Evolutionary conservation across 495 filamentous ascomycete genomes (phyloP), one percentile per base, ranked within the genome.

Genomic region (Pseudotulostoma volvatum): DNA sequence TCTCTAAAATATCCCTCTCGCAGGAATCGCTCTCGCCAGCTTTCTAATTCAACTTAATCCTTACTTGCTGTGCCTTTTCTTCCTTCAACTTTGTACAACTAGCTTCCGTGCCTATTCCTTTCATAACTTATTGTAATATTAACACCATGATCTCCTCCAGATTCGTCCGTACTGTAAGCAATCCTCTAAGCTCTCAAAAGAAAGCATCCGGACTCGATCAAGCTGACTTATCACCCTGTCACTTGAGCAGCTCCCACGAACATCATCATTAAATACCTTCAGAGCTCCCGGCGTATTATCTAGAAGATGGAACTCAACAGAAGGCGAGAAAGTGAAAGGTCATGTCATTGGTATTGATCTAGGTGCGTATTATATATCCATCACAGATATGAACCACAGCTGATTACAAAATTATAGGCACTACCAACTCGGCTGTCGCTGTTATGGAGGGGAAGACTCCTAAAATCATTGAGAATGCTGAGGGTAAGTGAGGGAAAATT

Each of bases 321-420:
- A 81, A 46, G 82, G 88, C 55, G 76, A 77, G 56, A 86, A 86
- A 68, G 81, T 96, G 39, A 84, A 90, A 70, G 92, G 92, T 54
- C 66, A 79, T 57, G 90, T 97, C 58, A 95, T 97, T 49, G 90
- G 90, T 73, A 95, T 97, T 61, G 90, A 97, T 74, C 70, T 97
- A 53, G 90, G 90, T 88, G 74, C 60, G 81, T 73, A 40, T 32
- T 44, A 13, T 14, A 4, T 32, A 43, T 44, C 21, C 42, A 36
- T 36, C 31, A 16, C 20, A 21, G 33, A 7, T n/a, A 31, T 17
- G 37, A 36, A 36, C 30, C 25, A 49, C 44, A 42, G 48, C 46
- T 59, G 58, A 53, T 51, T 43, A 36, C 1, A 18, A 23, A 23
- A 15, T 9, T 16, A 19, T 41, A 90, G 83, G 84, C 51, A 97